phyloP scores from a whole-genome alignment of 345 rosid species.

The Eucalyptus regnans region DNA sequence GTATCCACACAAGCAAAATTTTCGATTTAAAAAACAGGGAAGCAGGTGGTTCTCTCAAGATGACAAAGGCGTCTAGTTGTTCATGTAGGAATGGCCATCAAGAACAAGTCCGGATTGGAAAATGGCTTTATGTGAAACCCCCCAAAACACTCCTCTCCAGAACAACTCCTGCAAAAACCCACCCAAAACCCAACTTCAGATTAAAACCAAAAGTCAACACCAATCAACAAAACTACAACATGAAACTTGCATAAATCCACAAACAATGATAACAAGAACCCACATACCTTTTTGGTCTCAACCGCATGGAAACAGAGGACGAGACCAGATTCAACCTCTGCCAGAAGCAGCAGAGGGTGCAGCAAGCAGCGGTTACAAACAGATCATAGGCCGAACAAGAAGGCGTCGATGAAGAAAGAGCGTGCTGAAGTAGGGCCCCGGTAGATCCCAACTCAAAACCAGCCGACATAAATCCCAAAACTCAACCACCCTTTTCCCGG shows the following conservation, averaged over 20 bases:
- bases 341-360: conserved; percentile 38
- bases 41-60: not conserved
- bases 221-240: not conserved
- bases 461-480: conserved; percentile 78
- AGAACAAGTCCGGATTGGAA: conserved; percentile 46
- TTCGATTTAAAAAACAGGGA: not conserved
- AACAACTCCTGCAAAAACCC: conserved; percentile 55
- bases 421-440: conserved; percentile 65
- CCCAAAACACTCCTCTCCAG: conserved; percentile 68
- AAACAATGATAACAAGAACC: not conserved
- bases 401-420: not conserved
- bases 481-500: not conserved
- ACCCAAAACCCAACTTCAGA: conserved; percentile 9
- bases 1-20: not conserved
- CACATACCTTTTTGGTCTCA: conserved; percentile 51
- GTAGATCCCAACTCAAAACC: conserved; percentile 54
- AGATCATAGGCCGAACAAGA: not conserved
- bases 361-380: conserved; percentile 2
- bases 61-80: not conserved
- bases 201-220: not conserved
- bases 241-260: not conserved
- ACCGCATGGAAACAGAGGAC: conserved; percentile 66
- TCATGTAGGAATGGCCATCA: conserved; percentile 56
- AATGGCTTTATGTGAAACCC: conserved; percentile 64
- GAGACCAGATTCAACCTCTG: conserved; percentile 43